phyloP scores from a whole-genome alignment of 768 basidiomycete species.

The Thelephora ganbajun region DNA sequence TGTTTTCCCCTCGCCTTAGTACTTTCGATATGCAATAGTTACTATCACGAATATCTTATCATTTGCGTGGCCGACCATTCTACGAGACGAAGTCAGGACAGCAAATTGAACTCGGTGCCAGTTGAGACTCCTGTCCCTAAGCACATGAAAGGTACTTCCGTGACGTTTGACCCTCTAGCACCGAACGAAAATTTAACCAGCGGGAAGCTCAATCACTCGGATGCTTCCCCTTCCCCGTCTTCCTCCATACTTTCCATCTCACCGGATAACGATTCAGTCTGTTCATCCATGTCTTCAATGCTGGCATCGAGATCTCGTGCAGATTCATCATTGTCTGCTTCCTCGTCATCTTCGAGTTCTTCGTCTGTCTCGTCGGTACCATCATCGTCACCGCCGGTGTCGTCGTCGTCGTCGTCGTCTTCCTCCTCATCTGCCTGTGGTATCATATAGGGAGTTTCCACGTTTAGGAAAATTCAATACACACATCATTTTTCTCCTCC shows the following conservation, averaged over 20 bases:
- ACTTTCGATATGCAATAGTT: too few species aligned
- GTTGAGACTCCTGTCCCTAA: too few species aligned
- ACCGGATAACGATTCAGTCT: constrained; percentile 17
- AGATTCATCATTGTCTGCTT: constrained; percentile 34
- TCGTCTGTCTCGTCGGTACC: constrained; percentile 24
- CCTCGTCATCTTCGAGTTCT: constrained; percentile 15
- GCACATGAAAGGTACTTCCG: too few species aligned
- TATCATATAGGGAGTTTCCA: not conserved
- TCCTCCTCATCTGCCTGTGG: constrained; percentile 23
- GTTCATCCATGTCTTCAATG: constrained; percentile 39
- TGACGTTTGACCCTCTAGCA: too few species aligned
- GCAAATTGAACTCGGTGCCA: too few species aligned
- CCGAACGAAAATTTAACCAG: too few species aligned
- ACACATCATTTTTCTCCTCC: constrained; percentile 77
- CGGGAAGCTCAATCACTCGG: too few species aligned
- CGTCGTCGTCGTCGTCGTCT: constrained; percentile 26
- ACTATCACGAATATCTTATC: too few species aligned
- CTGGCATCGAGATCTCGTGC: constrained; percentile 44
- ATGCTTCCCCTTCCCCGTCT: constrained; percentile 21
- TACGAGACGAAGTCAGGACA: too few species aligned
- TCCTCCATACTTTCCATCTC: constrained; percentile 28
- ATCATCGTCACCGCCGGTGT: constrained; percentile 22
- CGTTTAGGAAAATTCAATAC: constrained; percentile 8
- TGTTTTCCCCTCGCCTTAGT: too few species aligned
- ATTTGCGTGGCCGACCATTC: too few species aligned